Percentiles rank a stretch among this genome's conserved stretches.
phyloP scores from a whole-genome alignment of 305 asterid species.

The Fraxinus albicans region DNA sequence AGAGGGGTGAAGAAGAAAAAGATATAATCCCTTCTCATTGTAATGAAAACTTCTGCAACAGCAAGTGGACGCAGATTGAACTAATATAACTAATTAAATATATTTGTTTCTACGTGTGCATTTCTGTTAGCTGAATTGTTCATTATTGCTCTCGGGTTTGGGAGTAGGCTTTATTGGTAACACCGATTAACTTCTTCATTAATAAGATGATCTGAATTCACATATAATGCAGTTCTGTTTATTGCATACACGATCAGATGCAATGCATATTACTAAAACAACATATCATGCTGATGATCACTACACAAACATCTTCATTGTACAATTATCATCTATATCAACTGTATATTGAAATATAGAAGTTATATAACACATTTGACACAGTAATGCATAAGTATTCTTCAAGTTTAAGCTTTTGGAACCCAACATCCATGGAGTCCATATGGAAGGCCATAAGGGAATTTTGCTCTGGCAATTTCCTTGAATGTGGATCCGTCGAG shows the following conservation, averaged over 20 bases:
- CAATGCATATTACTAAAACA: not conserved
- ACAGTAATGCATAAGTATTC: not conserved
- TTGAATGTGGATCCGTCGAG: constrained; percentile 80
- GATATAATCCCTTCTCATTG: not conserved
- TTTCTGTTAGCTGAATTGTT: not conserved
- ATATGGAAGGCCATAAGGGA: constrained; percentile 97
- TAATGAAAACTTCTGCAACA: not conserved
- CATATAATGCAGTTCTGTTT: not conserved
- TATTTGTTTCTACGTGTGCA: not conserved
- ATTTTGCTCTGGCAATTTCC: constrained; percentile 89
- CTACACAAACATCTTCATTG: not conserved
- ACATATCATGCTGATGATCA: constrained; percentile 6
- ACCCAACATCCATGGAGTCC: constrained; percentile 98
- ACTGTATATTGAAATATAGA: not conserved
- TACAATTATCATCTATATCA: constrained; percentile 13
- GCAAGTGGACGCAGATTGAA: not conserved
- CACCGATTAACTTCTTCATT: not conserved
- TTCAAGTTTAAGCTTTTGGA: constrained; percentile 46
- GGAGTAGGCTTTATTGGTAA: not conserved
- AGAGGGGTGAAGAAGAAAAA: not conserved
- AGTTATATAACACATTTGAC: not conserved
- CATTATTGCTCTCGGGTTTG: not conserved
- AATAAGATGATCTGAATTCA: constrained; percentile 4
- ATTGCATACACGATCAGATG: not conserved
- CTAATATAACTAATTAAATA: not conserved